Conservation (phyloP, 2,329 filamentous ascomycete genomes). For the Orbilia oligospora region DNA sequence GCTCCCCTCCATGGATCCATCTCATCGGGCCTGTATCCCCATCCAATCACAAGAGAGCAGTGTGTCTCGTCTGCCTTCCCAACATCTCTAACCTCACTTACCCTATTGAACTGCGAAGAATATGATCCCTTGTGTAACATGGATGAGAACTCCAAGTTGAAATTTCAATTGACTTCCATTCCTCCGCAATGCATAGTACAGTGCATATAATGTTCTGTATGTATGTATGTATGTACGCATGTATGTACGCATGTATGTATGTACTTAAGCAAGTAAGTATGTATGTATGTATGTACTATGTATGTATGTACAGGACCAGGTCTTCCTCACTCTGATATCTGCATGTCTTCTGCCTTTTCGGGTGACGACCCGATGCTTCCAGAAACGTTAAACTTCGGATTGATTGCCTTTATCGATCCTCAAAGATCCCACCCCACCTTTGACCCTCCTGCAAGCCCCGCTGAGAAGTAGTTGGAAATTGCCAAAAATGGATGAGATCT, state of each 20-base stretch:
- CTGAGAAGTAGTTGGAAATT: conserved; percentile 47
- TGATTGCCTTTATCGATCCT: conserved; percentile 21
- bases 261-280: too few relatives aligned
- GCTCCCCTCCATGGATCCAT: conserved; percentile 11
- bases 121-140: conserved; percentile 38
- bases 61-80: conserved; percentile 30
- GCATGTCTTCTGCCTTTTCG: background rate
- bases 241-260: background rate
- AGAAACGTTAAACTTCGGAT: conserved; percentile 29
- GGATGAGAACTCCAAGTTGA: background rate
- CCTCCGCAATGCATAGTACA: conserved; percentile 12
- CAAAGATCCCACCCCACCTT: conserved; percentile 7
- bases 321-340: background rate
- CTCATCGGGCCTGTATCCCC: conserved; percentile 57
- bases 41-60: conserved; percentile 51
- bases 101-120: background rate
- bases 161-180: conserved; percentile 14
- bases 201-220: background rate
- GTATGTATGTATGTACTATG: background rate
- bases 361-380: conserved; percentile 16
- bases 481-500: conserved; percentile 43
- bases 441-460: conserved; percentile 13
- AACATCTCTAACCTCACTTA: background rate
- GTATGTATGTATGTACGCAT: background rate
- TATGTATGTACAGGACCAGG: too few relatives aligned